Conservation (phyloP, 306 rosid genomes). For the Hippophae tibetana region DNA sequence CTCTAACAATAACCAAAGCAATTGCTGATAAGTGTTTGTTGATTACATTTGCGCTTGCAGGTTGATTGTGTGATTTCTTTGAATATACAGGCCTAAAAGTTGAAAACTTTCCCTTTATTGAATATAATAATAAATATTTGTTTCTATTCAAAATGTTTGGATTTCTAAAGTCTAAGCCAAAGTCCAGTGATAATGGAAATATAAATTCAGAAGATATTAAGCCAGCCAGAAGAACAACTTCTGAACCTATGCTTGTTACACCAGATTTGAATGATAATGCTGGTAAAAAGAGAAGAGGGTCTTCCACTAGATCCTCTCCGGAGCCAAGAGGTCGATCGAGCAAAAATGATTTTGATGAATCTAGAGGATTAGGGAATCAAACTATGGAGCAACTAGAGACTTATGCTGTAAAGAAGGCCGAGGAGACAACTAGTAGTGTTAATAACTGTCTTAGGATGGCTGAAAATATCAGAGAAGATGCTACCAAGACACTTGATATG, state of each 20-base stretch:
- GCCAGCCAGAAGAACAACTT: constrained; percentile 50
- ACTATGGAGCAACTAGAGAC: constrained; percentile 69
- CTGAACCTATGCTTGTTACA: constrained; percentile 42
- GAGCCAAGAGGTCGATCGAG: constrained; percentile 27
- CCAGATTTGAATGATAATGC: constrained; percentile 41
- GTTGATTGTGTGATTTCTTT: not conserved
- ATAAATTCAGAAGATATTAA: constrained; percentile 24
- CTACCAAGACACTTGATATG: constrained; percentile 75
- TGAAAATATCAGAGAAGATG: constrained; percentile 68
- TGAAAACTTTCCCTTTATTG: not conserved
- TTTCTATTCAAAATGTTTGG: constrained; percentile 24
- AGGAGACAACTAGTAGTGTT: constrained; percentile 69
- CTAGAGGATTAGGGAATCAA: constrained; percentile 66
- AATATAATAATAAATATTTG: not conserved
- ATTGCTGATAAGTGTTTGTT: not conserved
- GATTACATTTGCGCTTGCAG: not conserved
- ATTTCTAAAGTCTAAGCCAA: constrained; percentile 44
- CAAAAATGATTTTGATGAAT: constrained; percentile 37
- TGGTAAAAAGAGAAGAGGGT: constrained; percentile 33
- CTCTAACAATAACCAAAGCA: not conserved
- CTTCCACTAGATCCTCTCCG: constrained; percentile 24
- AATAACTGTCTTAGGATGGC: constrained; percentile 75
- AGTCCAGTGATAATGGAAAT: constrained; percentile 30
- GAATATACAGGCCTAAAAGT: not conserved
- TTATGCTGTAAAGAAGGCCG: constrained; percentile 61